Percentiles rank a stretch among this genome's conserved stretches.
Conservation (phyloP, 2,329 filamentous ascomycete species). For the Tothia fuscella region DNA sequence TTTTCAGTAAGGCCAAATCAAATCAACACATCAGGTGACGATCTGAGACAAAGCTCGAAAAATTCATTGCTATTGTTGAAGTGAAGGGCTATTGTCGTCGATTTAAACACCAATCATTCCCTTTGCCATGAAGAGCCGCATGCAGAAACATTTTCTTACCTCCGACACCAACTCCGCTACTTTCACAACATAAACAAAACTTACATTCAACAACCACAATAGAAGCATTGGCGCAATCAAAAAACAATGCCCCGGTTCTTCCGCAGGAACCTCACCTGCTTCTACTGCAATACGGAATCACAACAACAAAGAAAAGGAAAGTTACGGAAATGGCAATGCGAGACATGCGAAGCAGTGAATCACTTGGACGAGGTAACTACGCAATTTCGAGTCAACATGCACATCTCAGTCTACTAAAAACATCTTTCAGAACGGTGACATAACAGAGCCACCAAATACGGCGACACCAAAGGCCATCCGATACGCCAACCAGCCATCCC, state of each 20-base stretch:
- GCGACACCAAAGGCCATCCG: slow-evolving; percentile 32
- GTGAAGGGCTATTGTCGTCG: no score
- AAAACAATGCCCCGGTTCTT: slow-evolving; percentile 16
- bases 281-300: slow-evolving; percentile 50
- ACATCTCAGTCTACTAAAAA: slow-evolving; percentile 7
- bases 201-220: no score
- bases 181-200: no score
- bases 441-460: slow-evolving; percentile 69
- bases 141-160: no score
- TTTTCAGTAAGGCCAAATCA: no score
- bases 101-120: no score
- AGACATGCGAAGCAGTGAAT: slow-evolving; percentile 74
- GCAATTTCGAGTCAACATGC: slow-evolving; percentile 6
- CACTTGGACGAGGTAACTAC: slow-evolving; percentile 67
- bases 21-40: no score
- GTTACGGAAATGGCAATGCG: slow-evolving; percentile 49
- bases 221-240: not conserved
- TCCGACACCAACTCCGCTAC: no score
- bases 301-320: slow-evolving; percentile 19
- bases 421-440: slow-evolving; percentile 61
- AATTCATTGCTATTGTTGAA: no score
- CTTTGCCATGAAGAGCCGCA: no score
- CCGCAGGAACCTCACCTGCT: slow-evolving; percentile 17
- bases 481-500: slow-evolving; percentile 35
- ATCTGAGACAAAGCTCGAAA: no score